Percentiles rank a stretch among this genome's conserved stretches.
Evolutionary conservation across 2,329 filamentous ascomycete species (phyloP).

Genomic region (Botryotinia narcissicola): DNA sequence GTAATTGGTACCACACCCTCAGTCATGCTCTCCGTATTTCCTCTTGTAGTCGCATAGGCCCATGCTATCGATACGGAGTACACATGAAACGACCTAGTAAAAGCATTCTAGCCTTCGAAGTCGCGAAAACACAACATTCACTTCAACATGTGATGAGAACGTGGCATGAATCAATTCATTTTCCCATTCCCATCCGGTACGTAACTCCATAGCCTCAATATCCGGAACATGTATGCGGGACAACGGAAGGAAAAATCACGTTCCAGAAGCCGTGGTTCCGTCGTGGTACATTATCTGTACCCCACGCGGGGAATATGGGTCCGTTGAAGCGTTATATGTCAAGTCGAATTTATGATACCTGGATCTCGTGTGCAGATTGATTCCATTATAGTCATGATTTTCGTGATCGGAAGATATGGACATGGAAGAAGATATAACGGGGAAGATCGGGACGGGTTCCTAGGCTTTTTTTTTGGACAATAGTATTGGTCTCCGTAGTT

Average conservation of each 20-base stretch:
- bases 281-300: background rate
- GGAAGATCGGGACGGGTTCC: background rate
- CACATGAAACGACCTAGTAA: background rate
- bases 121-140: background rate
- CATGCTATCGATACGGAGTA: background rate
- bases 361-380: background rate
- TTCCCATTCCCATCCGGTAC: background rate
- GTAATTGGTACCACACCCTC: background rate
- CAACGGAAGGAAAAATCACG: too few species aligned
- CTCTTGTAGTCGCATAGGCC: background rate
- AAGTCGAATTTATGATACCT: background rate
- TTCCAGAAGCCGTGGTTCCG: background rate
- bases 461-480: background rate
- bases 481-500: background rate
- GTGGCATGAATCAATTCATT: background rate
- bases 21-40: background rate
- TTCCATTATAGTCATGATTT: background rate
- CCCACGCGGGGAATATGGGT: constrained; percentile 2
- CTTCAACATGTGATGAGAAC: background rate
- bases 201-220: background rate
- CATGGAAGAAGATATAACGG: background rate
- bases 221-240: background rate
- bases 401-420: background rate
- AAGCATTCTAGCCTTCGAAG: background rate
- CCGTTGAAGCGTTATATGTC: background rate